Evolutionary conservation across 2,329 filamentous ascomycete genomes (phyloP).

Genomic region (Aspergillus neotritici): DNA sequence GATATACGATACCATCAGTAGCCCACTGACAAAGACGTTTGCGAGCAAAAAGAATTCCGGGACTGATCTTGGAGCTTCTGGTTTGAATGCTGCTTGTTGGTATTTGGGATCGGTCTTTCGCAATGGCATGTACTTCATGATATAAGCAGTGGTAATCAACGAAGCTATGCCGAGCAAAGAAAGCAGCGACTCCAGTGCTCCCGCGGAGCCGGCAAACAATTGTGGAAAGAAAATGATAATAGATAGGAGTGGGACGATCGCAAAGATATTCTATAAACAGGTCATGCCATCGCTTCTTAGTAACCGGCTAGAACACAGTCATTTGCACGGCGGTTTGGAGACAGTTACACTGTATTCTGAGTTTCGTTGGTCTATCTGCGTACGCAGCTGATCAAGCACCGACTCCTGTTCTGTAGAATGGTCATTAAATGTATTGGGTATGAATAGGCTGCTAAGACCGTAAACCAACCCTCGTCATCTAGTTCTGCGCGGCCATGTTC

Average conservation of each 20-base stretch:
- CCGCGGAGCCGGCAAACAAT: constrained; percentile 20
- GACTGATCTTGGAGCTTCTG: constrained; percentile 16
- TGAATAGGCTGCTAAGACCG: background rate
- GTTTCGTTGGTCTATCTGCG: constrained; percentile 36
- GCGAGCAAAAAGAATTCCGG: constrained; percentile 20
- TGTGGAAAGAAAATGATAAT: constrained; percentile 28
- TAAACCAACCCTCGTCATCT: constrained; percentile 64
- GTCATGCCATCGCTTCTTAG: background rate
- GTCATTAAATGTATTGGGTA: background rate
- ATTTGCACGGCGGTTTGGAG: background rate
- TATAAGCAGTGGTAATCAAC: constrained; percentile 34
- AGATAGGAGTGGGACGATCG: constrained; percentile 32
- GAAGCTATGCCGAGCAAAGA: constrained; percentile 32
- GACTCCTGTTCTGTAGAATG: constrained; percentile 36
- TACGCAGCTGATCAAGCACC: constrained; percentile 33
- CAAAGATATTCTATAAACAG: constrained; percentile 28
- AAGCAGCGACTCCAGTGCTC: constrained; percentile 19
- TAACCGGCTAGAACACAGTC: background rate
- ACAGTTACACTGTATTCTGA: constrained; percentile 35
- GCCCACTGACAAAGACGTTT: constrained; percentile 26
- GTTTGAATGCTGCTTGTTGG: background rate
- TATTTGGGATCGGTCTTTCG: constrained; percentile 22
- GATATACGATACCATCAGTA: constrained; percentile 27
- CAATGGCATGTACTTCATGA: constrained; percentile 29
- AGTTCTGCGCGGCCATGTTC: constrained; percentile 57